These are phyloP conservation scores for Backusella liffmaniae DNA, from an alignment of 192 early-diverging fungal species.

Conservation along the genomic window DNA sequence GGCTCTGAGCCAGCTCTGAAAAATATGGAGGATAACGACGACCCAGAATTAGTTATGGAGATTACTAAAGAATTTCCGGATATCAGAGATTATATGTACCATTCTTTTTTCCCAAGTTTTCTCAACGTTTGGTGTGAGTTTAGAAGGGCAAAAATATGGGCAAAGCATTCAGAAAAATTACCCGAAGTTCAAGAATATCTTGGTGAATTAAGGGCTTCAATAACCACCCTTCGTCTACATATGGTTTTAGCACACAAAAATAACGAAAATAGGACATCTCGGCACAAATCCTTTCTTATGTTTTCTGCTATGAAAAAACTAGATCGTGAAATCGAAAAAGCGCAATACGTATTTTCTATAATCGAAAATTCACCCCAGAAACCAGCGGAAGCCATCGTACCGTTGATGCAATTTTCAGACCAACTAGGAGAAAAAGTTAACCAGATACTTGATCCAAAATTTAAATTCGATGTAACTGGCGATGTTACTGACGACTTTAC, in stretches of 20 bases:
- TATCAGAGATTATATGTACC: background rate
- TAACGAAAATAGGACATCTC: background rate
- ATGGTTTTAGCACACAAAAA: background rate
- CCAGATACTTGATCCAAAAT: background rate
- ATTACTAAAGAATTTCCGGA: background rate
- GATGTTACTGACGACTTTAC: background rate
- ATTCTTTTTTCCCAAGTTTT: background rate
- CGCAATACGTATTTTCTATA: background rate
- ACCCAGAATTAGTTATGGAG: background rate
- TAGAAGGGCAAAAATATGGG: background rate
- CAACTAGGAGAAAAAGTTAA: background rate
- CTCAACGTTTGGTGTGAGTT: background rate
- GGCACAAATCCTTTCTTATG: background rate
- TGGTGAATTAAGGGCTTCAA: background rate
- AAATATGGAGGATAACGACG: background rate
- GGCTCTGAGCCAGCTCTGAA: background rate
- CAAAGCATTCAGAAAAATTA: conserved; percentile 1
- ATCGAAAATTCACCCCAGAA: background rate
- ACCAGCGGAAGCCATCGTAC: background rate
- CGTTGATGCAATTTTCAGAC: background rate
- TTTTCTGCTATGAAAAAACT: background rate
- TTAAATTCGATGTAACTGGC: background rate
- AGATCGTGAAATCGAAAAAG: background rate
- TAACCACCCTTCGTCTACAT: background rate
- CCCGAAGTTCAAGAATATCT: background rate